Evolutionary conservation across 345 rosid genomes (phyloP), one percentile per base, ranked within the genome.

Genomic region (Eucalyptus brandiana): DNA sequence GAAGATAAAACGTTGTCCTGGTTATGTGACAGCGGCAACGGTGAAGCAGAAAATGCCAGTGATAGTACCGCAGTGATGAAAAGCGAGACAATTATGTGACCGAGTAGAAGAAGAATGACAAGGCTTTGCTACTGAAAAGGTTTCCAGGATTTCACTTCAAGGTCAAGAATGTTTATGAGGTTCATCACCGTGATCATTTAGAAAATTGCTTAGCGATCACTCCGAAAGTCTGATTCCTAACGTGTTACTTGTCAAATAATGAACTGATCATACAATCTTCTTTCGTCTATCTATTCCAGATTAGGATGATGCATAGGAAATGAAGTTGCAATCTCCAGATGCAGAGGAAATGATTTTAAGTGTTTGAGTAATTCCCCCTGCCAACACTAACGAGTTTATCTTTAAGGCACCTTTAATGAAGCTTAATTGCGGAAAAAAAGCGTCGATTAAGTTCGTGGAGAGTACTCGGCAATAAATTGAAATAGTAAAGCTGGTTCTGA

Each of bases 1-100:
- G 89, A 80, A 40, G 91, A 89, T 50, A 89, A 90, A 81, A 51
- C 86, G 54, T 62, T 88, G 87, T 87, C 89, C n/a, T 92, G 95
- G 92, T 88, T 91, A 45, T 88, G 91, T 87, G 89, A 85, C 81
- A 80, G 47, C 11, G 88, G 50, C 32, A 24, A 91, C 26, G 88
- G 60, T 49, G 81, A 76, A 21, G 85, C 47, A 76, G 85, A 40
- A 76, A 76, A 37, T 12, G 85, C 85, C 47, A 76, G 85, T 23
- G 85, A 76, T 37, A 12, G 44, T 40, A 40, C 47, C 16, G 28
- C 26, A 76, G 47, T 7, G 47, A 76, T 76, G 30, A 21, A 76
- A 76, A 23, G 30, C 9, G 17, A 76, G 85, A 21, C 85, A 40
- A 13, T 21, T 76, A 76, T 21, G 30, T 76, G 85, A 76, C 47